Base-by-base conservation (phyloP, 2,329 filamentous ascomycete genomes). In the Epichloe aotearoae region DNA sequence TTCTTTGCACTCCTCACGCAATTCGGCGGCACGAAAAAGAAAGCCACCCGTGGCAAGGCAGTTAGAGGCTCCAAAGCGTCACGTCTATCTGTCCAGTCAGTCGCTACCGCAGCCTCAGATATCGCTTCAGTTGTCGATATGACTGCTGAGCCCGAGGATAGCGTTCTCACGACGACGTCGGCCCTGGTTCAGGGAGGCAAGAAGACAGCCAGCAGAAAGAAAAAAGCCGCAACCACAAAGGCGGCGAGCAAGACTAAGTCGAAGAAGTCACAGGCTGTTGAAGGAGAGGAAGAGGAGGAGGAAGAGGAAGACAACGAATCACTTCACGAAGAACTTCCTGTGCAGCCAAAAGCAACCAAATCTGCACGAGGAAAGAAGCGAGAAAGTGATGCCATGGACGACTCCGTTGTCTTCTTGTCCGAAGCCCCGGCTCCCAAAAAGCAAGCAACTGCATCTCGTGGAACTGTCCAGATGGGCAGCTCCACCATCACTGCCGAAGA, bases 1-100 rank as follows among this genome's bases (percentile, higher is more conserved):
- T 97, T 95, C 70, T 97, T 97, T 62, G 68, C 73, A 1, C 77
- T 95, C 30, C 74, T 77, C 26, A 79, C 73, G 60, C 74, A 76
- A 59, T 69, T 79, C 60, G 74, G 70, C 57, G 64, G 69, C 33
- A 60, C 69, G 36, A 70, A 76, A 30, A 84, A 84, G 68, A 76
- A 79, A 55, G 65, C 75, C 11, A 64, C 65, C 46, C 75, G 61
- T 69, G 75, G 66, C 70, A 84, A 73, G 63, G 68, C 61, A 64
- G 77, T 67, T 14, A 69, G 75, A 55, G 66, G 73, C 43, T 93
- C 88, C 20, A 90, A 88, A 63, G 73, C 76, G 8, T 86, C 86
- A 3, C 79, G 86, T 36, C 63, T 78, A 14, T 85, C 82, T 1
- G 68, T 70, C 5, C 79, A 82, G 55, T 83, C 80, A 2, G 66